Evolutionary conservation across 352 stramenopile species (phyloP).

Genomic region (Globisporangium middletonii): DNA sequence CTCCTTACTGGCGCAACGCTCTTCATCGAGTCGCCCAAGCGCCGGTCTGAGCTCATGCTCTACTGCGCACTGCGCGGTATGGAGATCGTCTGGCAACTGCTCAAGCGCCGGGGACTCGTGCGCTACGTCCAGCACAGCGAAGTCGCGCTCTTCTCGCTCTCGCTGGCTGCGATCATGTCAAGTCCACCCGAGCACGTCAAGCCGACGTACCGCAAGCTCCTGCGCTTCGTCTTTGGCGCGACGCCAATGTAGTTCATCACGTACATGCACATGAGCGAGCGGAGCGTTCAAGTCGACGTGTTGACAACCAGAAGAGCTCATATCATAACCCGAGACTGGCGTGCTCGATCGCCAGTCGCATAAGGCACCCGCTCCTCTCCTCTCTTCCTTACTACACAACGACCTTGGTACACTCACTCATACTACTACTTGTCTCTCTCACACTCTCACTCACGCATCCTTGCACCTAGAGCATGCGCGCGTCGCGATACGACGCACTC

Average conservation of each 20-base stretch:
- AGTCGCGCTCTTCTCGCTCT: slow-evolving; percentile 80
- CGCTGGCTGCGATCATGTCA: slow-evolving; percentile 82
- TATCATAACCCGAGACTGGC: too few relatives aligned
- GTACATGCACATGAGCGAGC: too few relatives aligned
- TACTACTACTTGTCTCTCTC: too few relatives aligned
- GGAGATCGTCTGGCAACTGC: slow-evolving; percentile 76
- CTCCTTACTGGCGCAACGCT: slow-evolving; percentile 50
- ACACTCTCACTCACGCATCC: too few relatives aligned
- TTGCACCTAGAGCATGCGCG: neutral
- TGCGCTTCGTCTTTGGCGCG: slow-evolving; percentile 79
- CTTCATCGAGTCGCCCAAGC: slow-evolving; percentile 78
- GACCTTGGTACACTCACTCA: too few relatives aligned
- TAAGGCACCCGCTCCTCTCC: too few relatives aligned
- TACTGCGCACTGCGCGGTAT: slow-evolving; percentile 72
- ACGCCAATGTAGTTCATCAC: slow-evolving; percentile 47
- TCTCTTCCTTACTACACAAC: too few relatives aligned
- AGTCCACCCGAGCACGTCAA: slow-evolving; percentile 75
- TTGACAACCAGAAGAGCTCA: too few relatives aligned
- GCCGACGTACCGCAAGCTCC: slow-evolving; percentile 71
- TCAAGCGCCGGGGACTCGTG: slow-evolving; percentile 60
- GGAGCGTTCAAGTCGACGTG: too few relatives aligned
- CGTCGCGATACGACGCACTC: neutral
- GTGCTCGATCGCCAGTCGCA: too few relatives aligned
- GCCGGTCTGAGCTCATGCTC: slow-evolving; percentile 80
- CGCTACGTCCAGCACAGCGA: slow-evolving; percentile 72